These are phyloP conservation scores for Calonectria pseudoturangicola DNA, from an alignment of 2,329 filamentous ascomycete species.

Conservation along the genomic window DNA sequence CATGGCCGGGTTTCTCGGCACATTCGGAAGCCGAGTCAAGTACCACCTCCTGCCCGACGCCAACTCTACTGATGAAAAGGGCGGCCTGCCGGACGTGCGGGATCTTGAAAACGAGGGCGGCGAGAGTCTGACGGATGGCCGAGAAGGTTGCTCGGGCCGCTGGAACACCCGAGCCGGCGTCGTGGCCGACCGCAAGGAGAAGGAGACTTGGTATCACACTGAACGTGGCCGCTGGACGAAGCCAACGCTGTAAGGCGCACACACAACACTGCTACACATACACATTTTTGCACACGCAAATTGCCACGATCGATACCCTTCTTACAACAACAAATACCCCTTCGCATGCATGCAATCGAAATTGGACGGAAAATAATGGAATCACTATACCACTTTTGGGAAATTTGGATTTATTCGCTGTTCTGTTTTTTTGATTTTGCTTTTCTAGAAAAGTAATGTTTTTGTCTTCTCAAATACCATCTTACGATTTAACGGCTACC, in stretches of 20 bases:
- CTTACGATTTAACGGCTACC: constrained; percentile 10
- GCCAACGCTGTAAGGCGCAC: constrained; percentile 47
- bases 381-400: constrained; percentile 10
- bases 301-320: not conserved
- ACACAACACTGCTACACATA: not conserved
- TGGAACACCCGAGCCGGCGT: constrained; percentile 66
- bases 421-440: not conserved
- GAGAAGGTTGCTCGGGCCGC: constrained; percentile 66
- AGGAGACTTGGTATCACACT: constrained; percentile 70
- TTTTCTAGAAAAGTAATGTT: constrained; percentile 3
- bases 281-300: not conserved
- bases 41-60: constrained; percentile 77
- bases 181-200: constrained; percentile 67
- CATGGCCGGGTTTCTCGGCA: constrained; percentile 78
- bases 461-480: constrained; percentile 9
- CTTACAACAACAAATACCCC: constrained; percentile 15
- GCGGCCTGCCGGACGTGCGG: constrained; percentile 71
- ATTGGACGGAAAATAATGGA: constrained; percentile 16
- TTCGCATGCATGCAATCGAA: not conserved
- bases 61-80: constrained; percentile 73
- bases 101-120: constrained; percentile 70
- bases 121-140: constrained; percentile 63
- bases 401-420: constrained; percentile 2
- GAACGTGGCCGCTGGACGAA: constrained; percentile 67
- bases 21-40: constrained; percentile 72